Base-by-base conservation (phyloP, 164 flowering plant genomes). In the Liriodendron chinense region DNA sequence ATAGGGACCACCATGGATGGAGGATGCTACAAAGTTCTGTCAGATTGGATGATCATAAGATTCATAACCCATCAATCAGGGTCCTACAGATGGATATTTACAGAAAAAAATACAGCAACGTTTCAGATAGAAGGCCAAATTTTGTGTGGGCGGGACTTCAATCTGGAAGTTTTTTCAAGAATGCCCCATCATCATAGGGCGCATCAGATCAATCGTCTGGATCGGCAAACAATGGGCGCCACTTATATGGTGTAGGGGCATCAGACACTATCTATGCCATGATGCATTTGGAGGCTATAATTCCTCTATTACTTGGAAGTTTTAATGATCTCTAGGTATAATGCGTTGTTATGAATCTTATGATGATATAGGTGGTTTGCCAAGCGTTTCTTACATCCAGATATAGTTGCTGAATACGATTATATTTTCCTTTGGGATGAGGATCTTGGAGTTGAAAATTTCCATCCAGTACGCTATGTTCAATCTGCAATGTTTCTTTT, bases 381-480 rank as follows among this genome's bases (percentile, higher is more conserved):
- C 24, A 94, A 94, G 72, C 89, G 98, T 22, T 94, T 94, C 78
- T 81, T 94, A 77, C 96, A 94, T 82, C 98, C 97, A 49, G 96
- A 92, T 75, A 86, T 94, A 72, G 91, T 92, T 80, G 81, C 90
- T 48, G 97, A 90, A 53, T 94, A 94, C 68, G 75, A 83, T 49
- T 91, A 90, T 69, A 89, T 94, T 68, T 94, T 94, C 76, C 88
- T 92, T 12, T 94, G 97, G 98, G 98, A 94, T 78, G 98, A 94
- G 76, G 98, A 94, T 83, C 85, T 94, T 78, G 97, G 94, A 23
- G 90, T 92, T 69, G 90, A 90, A 71, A 78, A 91, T 79, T 94
- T 92, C 80, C 56, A 90, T 74, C 91, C 98, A 50, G 79, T 70
- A 72, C 83, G 89, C 97, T 92, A 84, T 69, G 88, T 73, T 14